phyloP scores from a whole-genome alignment of 306 rosid genomes.

The Quercus rubra region DNA sequence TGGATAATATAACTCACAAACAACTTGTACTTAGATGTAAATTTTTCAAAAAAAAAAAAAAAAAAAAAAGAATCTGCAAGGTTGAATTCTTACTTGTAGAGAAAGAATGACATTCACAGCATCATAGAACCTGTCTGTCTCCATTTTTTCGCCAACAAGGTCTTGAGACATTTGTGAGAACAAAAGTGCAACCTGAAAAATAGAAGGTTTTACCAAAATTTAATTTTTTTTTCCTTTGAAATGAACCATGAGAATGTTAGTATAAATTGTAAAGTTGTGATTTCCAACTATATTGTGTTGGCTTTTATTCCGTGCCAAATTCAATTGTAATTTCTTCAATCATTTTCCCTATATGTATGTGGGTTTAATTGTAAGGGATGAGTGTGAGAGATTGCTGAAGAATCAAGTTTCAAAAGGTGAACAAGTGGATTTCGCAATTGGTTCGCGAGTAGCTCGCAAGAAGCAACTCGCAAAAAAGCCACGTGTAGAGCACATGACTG shows the following conservation, averaged over 20 bases:
- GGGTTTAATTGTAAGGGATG: too few relatives aligned
- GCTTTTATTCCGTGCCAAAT: too few relatives aligned
- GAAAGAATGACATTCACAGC: constrained; percentile 59
- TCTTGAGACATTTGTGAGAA: constrained; percentile 38
- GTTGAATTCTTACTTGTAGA: constrained; percentile 30
- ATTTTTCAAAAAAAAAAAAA: not conserved
- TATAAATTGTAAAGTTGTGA: not conserved
- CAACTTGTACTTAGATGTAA: not conserved
- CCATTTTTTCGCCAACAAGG: constrained; percentile 26
- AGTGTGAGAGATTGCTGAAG: too few relatives aligned
- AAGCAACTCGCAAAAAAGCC: too few relatives aligned
- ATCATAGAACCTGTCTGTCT: constrained; percentile 27
- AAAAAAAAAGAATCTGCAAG: not conserved
- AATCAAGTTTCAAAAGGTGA: too few relatives aligned
- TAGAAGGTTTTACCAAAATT: not conserved
- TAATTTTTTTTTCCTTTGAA: not conserved
- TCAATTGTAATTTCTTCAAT: too few relatives aligned
- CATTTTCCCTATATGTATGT: too few relatives aligned
- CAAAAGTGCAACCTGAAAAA: constrained; percentile 41
- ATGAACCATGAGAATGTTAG: not conserved
- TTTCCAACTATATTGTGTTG: too few relatives aligned
- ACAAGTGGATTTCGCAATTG: too few relatives aligned
- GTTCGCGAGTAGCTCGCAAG: too few relatives aligned
- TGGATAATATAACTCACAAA: not conserved
- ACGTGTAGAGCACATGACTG: too few relatives aligned